phyloP scores from a whole-genome alignment of 768 basidiomycete genomes.

The Psilocybe cyanescens region DNA sequence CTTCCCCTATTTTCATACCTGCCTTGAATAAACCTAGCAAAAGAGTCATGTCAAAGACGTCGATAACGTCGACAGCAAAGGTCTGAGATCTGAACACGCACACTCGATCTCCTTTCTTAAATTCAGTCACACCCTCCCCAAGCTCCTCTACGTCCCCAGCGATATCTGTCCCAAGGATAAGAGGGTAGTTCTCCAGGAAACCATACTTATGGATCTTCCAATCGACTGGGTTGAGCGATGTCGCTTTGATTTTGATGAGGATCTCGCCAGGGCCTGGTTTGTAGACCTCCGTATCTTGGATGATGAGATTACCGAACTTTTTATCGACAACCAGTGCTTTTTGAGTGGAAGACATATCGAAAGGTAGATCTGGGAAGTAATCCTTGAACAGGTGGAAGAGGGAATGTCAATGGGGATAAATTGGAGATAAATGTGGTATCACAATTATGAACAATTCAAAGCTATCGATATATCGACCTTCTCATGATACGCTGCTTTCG shows the following conservation, averaged over 20 bases:
- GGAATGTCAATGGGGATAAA: too few species aligned
- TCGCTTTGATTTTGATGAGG: conserved; percentile 42
- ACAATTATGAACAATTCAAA: too few species aligned
- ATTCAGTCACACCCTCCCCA: conserved; percentile 53
- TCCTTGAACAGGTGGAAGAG: too few species aligned
- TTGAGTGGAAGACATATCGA: too few species aligned
- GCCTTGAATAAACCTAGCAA: conserved; percentile 43
- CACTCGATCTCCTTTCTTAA: conserved; percentile 59
- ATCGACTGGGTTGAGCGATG: conserved; percentile 51
- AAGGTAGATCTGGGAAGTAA: too few species aligned
- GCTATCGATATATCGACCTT: too few species aligned
- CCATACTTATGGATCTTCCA: conserved; percentile 35
- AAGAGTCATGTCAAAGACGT: background rate
- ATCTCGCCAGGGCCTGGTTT: conserved; percentile 43
- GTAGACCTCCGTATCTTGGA: conserved; percentile 20
- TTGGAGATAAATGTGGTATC: too few species aligned
- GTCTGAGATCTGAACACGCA: conserved; percentile 27
- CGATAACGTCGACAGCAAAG: background rate
- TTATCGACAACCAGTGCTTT: conserved; percentile 8
- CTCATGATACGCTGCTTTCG: too few species aligned
- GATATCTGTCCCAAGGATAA: conserved; percentile 50
- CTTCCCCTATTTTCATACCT: conserved; percentile 35
- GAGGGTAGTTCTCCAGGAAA: conserved; percentile 38
- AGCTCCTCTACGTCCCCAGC: conserved; percentile 56
- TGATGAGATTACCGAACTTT: conserved; percentile 21